Percentiles rank a stretch among this genome's conserved stretches.
Conservation (phyloP, 2,329 filamentous ascomycete genomes). For the Trichoderma simmonsii region DNA sequence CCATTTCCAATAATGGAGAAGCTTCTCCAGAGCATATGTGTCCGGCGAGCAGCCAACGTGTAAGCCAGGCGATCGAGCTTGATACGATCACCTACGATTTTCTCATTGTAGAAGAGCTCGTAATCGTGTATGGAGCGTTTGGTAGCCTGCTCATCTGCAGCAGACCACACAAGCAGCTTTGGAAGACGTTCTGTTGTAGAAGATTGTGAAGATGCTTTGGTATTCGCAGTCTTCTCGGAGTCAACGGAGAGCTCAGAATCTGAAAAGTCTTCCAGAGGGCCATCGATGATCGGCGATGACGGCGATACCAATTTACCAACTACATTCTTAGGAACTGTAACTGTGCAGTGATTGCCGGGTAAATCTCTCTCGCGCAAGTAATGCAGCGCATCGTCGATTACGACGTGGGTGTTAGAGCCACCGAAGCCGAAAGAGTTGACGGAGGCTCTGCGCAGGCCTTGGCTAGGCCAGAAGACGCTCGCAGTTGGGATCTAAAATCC, state of each 20-base stretch:
- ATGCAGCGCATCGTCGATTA: conserved; percentile 33
- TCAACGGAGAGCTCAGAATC: background rate
- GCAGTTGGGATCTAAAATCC: conserved; percentile 26
- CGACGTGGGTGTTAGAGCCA: conserved; percentile 45
- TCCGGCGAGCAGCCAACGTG: conserved; percentile 19
- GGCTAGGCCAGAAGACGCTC: conserved; percentile 34
- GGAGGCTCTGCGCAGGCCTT: conserved; percentile 38
- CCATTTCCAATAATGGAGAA: background rate
- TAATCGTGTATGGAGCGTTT: background rate
- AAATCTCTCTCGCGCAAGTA: background rate
- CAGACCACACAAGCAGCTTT: background rate
- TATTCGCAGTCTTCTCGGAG: background rate
- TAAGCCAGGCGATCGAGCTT: conserved; percentile 3
- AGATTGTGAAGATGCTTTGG: background rate
- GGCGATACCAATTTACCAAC: background rate
- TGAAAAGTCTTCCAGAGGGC: background rate
- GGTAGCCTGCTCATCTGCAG: background rate
- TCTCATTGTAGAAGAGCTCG: background rate
- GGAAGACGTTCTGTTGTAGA: background rate
- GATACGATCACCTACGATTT: background rate
- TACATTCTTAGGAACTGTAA: background rate
- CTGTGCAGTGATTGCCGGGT: background rate
- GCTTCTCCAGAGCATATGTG: conserved; percentile 22
- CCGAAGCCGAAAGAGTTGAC: conserved; percentile 50
- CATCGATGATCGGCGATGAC: background rate